Percentiles rank a stretch among this genome's conserved stretches.
phyloP scores from a whole-genome alignment of 352 stramenopile genomes.

The Pythium periplocum region DNA sequence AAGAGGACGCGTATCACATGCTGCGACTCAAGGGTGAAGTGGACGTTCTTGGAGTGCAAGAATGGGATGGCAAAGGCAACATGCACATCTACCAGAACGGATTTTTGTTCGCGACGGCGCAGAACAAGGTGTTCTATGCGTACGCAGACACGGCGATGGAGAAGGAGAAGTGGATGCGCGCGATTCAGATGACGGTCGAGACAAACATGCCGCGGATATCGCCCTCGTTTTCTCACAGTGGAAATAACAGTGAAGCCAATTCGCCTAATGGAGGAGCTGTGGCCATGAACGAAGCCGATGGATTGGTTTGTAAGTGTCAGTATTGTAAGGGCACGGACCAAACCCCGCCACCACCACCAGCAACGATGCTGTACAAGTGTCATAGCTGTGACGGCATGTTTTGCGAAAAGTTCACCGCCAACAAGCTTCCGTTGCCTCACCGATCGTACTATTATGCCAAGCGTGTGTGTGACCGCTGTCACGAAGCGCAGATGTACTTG shows the following conservation, averaged over 20 bases:
- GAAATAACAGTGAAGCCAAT: constrained; percentile 33
- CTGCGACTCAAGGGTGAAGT: constrained; percentile 82
- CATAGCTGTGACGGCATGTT: constrained; percentile 75
- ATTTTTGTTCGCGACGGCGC: constrained; percentile 83
- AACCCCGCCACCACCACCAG: constrained; percentile 21
- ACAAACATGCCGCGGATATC: constrained; percentile 70
- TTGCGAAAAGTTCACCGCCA: constrained; percentile 77
- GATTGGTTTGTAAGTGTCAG: constrained; percentile 55
- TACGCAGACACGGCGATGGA: constrained; percentile 86
- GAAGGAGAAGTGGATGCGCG: constrained; percentile 88
- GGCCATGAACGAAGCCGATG: constrained; percentile 47
- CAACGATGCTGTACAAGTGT: constrained; percentile 74
- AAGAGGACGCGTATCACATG: constrained; percentile 89
- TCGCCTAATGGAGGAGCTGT: constrained; percentile 50
- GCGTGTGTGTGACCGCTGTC: constrained; percentile 81
- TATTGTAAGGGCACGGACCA: constrained; percentile 46
- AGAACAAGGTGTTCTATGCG: constrained; percentile 88
- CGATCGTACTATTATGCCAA: constrained; percentile 79
- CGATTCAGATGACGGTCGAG: constrained; percentile 81
- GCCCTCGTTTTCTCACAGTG: constrained; percentile 36
- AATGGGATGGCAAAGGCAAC: constrained; percentile 90
- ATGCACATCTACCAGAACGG: constrained; percentile 90
- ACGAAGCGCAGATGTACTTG: constrained; percentile 80
- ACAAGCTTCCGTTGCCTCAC: constrained; percentile 78
- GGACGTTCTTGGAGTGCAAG: constrained; percentile 85